Base-by-base conservation (phyloP, 169 alveolate genomes). In the Eimeria brunetti region DNA sequence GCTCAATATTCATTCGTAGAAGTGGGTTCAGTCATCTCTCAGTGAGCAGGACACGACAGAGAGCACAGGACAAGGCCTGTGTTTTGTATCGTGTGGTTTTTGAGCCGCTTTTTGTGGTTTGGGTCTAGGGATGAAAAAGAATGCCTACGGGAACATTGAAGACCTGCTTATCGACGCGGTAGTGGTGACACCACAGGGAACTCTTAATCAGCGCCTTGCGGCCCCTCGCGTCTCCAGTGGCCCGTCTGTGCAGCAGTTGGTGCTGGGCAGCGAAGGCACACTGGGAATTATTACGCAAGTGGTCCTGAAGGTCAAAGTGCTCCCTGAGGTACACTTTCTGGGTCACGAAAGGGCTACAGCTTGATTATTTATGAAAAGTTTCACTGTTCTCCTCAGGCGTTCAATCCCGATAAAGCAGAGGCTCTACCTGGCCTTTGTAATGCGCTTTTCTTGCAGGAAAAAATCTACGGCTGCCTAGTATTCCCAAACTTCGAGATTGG, bases 91-190 rank as follows among this genome's bases (percentile, higher is more conserved):
- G 67, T 58, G 49, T 38, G 30, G 30, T 36, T 18, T 38, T 73
- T 16, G 44, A 69, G 49, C 51, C 51, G n/a, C 83, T 38, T 12
- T 0, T 30, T 73, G 56, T n/a, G 56, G 36, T 0, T 18, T 38
- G 91, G 41, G 46, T 56, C 44, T 38, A 91, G 99, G 99, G 88
- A 98, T 98, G 98, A 98, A 98, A 94, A 97, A 97, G 90, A 98
- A 98, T 89, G 95, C 88, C 51, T 98, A 98, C 96, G 99, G 99
- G 67, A 98, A 97, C 94, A 98, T 98, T 38, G 98, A 98, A 80
- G 99, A 98, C 94, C 96, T 97, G 38, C 97, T 98, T 14, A 91
- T 96, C 46, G 94, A 97, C 81, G 92, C 97, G 20, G 97, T 92
- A 76, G 56, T 97, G 67, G 98, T 97, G 33, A 98, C 99, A 53